Conservation (phyloP, 192 early-diverging fungal genomes). For the Umbelopsis ramanniana region DNA sequence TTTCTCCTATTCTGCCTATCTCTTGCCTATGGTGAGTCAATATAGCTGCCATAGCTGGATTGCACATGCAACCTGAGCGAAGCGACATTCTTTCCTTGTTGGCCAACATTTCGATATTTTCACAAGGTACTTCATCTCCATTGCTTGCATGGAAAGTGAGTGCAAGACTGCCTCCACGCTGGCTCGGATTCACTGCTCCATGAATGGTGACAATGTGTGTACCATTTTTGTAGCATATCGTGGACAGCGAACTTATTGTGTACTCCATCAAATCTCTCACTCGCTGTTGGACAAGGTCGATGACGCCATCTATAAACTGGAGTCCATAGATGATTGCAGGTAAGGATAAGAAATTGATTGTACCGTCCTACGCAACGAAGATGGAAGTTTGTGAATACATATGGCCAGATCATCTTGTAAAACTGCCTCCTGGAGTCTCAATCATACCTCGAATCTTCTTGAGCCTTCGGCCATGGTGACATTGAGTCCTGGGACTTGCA, state of each 20-base stretch:
- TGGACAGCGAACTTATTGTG: background rate
- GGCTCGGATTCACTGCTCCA: background rate
- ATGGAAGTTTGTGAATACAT: background rate
- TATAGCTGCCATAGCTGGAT: conserved; percentile 15
- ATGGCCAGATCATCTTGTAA: too few species aligned
- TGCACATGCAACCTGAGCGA: conserved; percentile 16
- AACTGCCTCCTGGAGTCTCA: background rate
- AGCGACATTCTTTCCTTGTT: conserved; percentile 12
- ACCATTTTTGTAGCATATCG: background rate
- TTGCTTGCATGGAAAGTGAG: background rate
- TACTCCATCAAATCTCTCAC: background rate
- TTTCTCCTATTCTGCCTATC: background rate
- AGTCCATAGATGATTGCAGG: background rate
- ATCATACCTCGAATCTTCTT: background rate
- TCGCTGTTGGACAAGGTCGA: background rate
- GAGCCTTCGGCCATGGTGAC: conserved; percentile 4
- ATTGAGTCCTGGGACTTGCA: background rate
- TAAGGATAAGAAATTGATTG: conserved; percentile 3
- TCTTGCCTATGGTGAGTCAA: background rate
- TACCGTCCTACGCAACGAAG: conserved; percentile 2
- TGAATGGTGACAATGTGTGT: background rate
- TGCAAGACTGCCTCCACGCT: background rate
- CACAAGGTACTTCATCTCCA: background rate
- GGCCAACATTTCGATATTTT: background rate
- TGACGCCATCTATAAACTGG: background rate